Base-by-base conservation (phyloP, 1,139 yeast species). In the Zygosaccharomyces sapae region DNA sequence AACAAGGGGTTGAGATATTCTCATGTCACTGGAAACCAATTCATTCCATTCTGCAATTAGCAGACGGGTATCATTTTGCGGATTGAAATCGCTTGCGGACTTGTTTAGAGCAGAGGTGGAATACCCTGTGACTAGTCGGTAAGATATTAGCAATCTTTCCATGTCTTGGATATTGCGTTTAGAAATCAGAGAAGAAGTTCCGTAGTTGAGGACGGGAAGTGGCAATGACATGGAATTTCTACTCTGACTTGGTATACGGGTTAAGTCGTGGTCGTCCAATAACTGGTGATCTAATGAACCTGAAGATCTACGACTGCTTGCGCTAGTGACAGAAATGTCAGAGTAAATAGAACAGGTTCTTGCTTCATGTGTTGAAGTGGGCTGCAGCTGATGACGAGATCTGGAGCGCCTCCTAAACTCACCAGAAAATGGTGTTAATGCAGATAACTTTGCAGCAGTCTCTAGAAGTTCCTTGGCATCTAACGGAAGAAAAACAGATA, bases 401-500 rank as follows among this genome's bases (percentile, higher is more conserved):
- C 62, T 35, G 49, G 55, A 29, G 43, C 54, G 47, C 56, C 22
- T 50, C 42, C 30, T 51, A 51, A 34, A 43, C 25, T 44, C 38
- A 33, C 46, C 45, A 46, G 33, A 49, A 19, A 34, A 38, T n/a
- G 59, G 55, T 45, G 59, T 65, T 25, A 58, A 52, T 7, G 67
- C 63, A 10, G 66, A 67, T 41, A 85, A 66, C 58, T 69, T 77
- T 0, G 89, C 81, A 1, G 86, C 83, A 5, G 77, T 68, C 51
- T 81, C 87, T 36, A 84, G 70, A 49, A 85, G 67, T 50, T 70
- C 74, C 65, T 80, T 77, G 2, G 86, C 72, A 55, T 84, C 90
- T 22, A 81, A 67, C 0, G 90, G 92, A 49, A 84, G 69, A 48
- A 66, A 71, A 9, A 62, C 59, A 12, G 79, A 72, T 20, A 82